Evolutionary conservation across 768 basidiomycete genomes (phyloP).

Genomic region (Boletus insuetus): DNA sequence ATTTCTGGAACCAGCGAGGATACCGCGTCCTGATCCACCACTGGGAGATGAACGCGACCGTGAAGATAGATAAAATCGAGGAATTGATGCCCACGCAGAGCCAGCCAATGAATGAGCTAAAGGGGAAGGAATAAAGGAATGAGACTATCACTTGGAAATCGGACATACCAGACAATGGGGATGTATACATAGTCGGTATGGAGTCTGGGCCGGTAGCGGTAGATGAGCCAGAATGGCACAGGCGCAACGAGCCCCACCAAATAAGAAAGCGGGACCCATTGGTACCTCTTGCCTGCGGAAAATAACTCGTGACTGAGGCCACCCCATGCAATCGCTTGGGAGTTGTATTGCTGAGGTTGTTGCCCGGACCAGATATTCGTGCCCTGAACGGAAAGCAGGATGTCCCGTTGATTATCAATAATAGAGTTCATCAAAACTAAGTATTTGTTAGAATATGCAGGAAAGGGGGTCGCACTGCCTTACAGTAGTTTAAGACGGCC

Average conservation of each 20-base stretch:
- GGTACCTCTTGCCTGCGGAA: constrained; percentile 25
- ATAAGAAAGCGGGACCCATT: constrained; percentile 41
- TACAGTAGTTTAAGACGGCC: constrained; percentile 44
- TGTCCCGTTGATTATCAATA: constrained; percentile 46
- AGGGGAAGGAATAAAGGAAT: constrained; percentile 1
- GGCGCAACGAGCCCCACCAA: constrained; percentile 33
- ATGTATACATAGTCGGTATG: constrained; percentile 28
- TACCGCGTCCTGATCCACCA: constrained; percentile 38
- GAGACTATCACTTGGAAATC: neutral
- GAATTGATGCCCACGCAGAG: constrained; percentile 31
- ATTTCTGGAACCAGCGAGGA: constrained; percentile 36
- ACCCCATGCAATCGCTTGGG: constrained; percentile 39
- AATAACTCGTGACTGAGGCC: constrained; percentile 37
- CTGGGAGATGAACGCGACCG: constrained; percentile 34
- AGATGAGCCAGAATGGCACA: constrained; percentile 41
- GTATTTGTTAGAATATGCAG: constrained; percentile 9
- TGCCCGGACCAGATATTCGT: constrained; percentile 39
- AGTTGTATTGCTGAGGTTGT: constrained; percentile 30
- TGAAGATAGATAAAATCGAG: constrained; percentile 11
- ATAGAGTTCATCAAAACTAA: constrained; percentile 59
- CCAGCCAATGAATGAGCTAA: constrained; percentile 17
- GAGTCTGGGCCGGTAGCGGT: constrained; percentile 34
- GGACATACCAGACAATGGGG: constrained; percentile 28
- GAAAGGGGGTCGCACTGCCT: neutral
- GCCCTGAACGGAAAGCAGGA: constrained; percentile 52